Evolutionary conservation across 495 filamentous ascomycete genomes (phyloP).

Genomic region (Lasiosphaeria miniovina): DNA sequence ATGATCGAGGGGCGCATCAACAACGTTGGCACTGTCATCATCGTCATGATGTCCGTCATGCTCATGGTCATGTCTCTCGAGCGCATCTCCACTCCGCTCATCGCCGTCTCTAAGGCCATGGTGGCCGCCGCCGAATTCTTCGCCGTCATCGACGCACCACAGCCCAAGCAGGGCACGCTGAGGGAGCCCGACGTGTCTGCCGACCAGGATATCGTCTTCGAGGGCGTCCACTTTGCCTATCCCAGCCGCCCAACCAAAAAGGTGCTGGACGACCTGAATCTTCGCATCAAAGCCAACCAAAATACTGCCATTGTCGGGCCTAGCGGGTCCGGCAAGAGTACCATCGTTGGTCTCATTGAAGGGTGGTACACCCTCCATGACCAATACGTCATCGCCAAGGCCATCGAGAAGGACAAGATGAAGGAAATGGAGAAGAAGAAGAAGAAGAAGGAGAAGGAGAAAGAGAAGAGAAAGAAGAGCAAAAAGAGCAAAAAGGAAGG

Average conservation of each 20-base stretch:
- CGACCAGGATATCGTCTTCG: constrained; percentile 55
- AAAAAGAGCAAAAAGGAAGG: constrained; percentile 11
- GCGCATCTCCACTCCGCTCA: constrained; percentile 50
- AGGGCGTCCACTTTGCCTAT: constrained; percentile 64
- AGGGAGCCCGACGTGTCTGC: constrained; percentile 46
- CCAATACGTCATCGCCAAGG: constrained; percentile 47
- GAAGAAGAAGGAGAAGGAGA: constrained; percentile 31
- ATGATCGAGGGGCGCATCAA: constrained; percentile 38
- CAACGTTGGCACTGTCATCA: constrained; percentile 44
- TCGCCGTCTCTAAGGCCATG: constrained; percentile 50
- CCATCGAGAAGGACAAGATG: constrained; percentile 42
- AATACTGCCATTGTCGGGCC: constrained; percentile 87
- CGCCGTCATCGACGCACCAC: constrained; percentile 54
- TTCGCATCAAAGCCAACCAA: constrained; percentile 68
- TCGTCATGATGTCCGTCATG: constrained; percentile 57
- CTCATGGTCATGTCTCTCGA: constrained; percentile 52
- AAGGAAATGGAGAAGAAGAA: constrained; percentile 40
- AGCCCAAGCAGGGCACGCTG: constrained; percentile 40
- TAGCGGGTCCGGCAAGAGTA: constrained; percentile 85
- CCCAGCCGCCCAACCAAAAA: constrained; percentile 64
- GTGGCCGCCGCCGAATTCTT: constrained; percentile 57
- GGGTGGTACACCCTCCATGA: constrained; percentile 79
- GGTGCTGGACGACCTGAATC: constrained; percentile 53
- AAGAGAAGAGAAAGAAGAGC: constrained; percentile 5
- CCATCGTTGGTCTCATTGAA: constrained; percentile 85